Percentiles rank a stretch among this genome's conserved stretches.
Evolutionary conservation across 306 rosid species (phyloP).

Genomic region (Gynostemma pentaphyllum): DNA sequence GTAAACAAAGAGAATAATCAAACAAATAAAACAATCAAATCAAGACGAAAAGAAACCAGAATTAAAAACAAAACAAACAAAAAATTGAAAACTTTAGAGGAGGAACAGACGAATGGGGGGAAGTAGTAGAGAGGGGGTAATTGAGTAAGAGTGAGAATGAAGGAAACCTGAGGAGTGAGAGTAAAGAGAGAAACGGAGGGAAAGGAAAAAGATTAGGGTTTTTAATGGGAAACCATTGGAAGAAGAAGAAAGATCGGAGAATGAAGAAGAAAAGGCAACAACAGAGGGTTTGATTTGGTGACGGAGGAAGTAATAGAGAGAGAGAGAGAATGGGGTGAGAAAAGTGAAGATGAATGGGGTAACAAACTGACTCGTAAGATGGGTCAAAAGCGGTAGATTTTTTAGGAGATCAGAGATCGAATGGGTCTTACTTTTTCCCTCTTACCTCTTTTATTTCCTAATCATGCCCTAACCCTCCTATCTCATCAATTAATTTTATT

Average conservation of each 20-base stretch:
- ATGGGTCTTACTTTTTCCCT: constrained; percentile 16
- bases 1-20: constrained; percentile 16
- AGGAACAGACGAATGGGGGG: neutral
- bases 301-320: constrained; percentile 19
- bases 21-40: constrained; percentile 18
- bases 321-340: neutral
- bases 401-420: constrained; percentile 51
- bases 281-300: no score
- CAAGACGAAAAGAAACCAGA: neutral
- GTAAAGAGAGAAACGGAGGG: constrained; percentile 11
- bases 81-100: neutral
- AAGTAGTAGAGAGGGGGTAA: neutral
- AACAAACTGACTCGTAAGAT: constrained; percentile 33
- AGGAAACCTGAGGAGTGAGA: constrained; percentile 27
- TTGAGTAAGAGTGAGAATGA: constrained; percentile 8
- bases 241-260: neutral
- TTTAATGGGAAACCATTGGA: constrained; percentile 30
- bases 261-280: neutral
- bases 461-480: constrained; percentile 2
- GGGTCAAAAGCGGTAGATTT: constrained; percentile 58
- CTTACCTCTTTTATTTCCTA: neutral
- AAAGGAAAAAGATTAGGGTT: constrained; percentile 43
- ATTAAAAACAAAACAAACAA: neutral
- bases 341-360: constrained; percentile 20
- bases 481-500: no score